Evolutionary conservation across 2,329 filamentous ascomycete genomes (phyloP), one percentile per base, ranked within the genome.

Genomic region (Fusarium citri): DNA sequence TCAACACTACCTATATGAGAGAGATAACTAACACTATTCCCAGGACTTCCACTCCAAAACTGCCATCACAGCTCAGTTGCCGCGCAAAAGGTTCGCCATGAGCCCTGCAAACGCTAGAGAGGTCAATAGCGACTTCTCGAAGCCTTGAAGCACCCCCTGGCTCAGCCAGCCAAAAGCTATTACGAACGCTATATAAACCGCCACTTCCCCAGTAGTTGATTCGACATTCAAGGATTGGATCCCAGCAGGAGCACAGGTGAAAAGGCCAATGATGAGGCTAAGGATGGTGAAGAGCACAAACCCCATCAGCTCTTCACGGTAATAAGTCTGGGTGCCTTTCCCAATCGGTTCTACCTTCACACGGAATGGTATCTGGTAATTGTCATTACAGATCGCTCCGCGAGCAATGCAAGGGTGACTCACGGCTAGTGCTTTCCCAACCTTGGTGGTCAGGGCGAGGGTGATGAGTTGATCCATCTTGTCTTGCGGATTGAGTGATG

Each of bases 201-300:
- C 65, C 9, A 69, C 59, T 30, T 69, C 66, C 3, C 55, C 65
- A 6, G 20, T n/a, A 18, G 49, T 31, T 15, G 66, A 66, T 7
- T 37, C 11, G 2, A 69, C 66, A 20, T 69, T 69, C 18, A 69
- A 20, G 3, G 64, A 60, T 30, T 69, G 66, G 8, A 69, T 61
- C 6, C 47, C 65, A 4, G 66, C 66, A 12, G 66, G 66, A 4
- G 66, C 66, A 40, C 66, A 68, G 4, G 53, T 43, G 28, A 68
- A 68, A 10, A 60, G 37, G 0, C 49, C 66, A 0, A 68, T 46
- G 0, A 68, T 68, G 12, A n/a, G 23, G 25, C 22, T 64, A 18
- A 68, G 53, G 8, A 50, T 2, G 14, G 49, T 54, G 26, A 56
- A 60, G 12, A 51, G 37, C 12, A 41, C 22, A 5, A 22, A 54